A percentile compares a stretch with the other conserved stretches of the same genome.
phyloP scores from a whole-genome alignment of 768 basidiomycete genomes.

The Lactifluus subvellereus region DNA sequence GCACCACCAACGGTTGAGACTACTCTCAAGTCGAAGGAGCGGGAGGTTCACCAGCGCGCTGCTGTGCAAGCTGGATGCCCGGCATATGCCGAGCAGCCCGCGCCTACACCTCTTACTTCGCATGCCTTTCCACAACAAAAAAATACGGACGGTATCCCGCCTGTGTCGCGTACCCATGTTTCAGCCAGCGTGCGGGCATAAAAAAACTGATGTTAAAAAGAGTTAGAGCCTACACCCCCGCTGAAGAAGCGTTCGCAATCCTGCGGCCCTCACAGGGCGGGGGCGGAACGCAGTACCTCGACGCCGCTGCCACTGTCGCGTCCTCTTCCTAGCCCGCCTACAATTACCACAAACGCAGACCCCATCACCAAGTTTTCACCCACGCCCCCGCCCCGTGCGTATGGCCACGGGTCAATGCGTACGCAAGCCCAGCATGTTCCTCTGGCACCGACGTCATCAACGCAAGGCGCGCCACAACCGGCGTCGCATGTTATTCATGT shows the following conservation, averaged over 20 bases:
- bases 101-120: not conserved
- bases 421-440: not conserved
- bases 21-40: not conserved
- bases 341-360: constrained; percentile 10
- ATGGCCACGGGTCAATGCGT: not conserved
- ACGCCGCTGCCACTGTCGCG: constrained; percentile 17
- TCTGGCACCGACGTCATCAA: not conserved
- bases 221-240: not conserved
- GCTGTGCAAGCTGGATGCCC: not conserved
- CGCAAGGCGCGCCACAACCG: not conserved
- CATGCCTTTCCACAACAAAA: not conserved
- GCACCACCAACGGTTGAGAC: not conserved
- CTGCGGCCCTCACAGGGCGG: not conserved
- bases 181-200: not conserved
- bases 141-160: not conserved
- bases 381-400: constrained; percentile 2
- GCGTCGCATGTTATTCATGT: not conserved
- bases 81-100: not conserved
- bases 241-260: constrained; percentile 3
- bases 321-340: constrained; percentile 19
- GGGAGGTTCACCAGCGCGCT: not conserved
- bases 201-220: not conserved
- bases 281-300: constrained; percentile 12
- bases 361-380: constrained; percentile 4
- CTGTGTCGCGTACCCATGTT: not conserved